Conservation (phyloP, 768 basidiomycete genomes). For the Kwoniella mangroviensis region DNA sequence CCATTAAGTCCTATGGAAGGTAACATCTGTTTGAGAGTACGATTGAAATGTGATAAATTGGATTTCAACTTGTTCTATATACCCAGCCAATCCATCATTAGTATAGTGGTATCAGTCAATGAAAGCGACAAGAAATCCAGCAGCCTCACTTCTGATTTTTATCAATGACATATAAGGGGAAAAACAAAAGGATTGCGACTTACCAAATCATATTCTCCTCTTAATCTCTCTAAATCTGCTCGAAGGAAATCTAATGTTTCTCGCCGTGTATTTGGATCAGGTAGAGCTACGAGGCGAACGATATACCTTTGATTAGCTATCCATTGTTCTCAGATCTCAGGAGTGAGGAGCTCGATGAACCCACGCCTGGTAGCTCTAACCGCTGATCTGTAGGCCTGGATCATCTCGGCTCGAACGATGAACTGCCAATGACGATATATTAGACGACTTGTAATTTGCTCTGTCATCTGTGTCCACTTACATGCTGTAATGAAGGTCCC, state of each 20-base stretch:
- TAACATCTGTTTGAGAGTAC: constrained; percentile 49
- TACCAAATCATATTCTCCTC: constrained; percentile 45
- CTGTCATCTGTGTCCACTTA: too few relatives aligned
- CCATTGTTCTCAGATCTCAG: neutral
- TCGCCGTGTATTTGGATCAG: constrained; percentile 46
- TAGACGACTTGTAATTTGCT: too few relatives aligned
- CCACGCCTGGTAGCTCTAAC: constrained; percentile 53
- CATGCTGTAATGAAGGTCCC: constrained; percentile 38
- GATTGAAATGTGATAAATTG: constrained; percentile 46
- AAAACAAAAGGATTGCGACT: constrained; percentile 7
- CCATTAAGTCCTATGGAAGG: constrained; percentile 48
- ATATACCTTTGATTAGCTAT: neutral
- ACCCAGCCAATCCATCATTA: neutral
- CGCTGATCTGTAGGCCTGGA: constrained; percentile 52
- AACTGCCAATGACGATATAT: constrained; percentile 28
- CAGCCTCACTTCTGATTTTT: too few relatives aligned
- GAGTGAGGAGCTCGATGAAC: constrained; percentile 11
- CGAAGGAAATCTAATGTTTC: constrained; percentile 55
- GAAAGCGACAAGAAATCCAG: too few relatives aligned
- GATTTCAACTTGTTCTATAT: constrained; percentile 47
- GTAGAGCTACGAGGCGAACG: constrained; percentile 39
- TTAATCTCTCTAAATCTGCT: constrained; percentile 50
- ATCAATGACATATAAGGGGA: neutral
- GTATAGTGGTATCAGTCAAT: too few relatives aligned
- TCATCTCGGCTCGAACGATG: constrained; percentile 46